Evolutionary conservation across 2,329 filamentous ascomycete species (phyloP), one percentile per base, ranked within the genome.

Genomic region (Pezicula radicicola): DNA sequence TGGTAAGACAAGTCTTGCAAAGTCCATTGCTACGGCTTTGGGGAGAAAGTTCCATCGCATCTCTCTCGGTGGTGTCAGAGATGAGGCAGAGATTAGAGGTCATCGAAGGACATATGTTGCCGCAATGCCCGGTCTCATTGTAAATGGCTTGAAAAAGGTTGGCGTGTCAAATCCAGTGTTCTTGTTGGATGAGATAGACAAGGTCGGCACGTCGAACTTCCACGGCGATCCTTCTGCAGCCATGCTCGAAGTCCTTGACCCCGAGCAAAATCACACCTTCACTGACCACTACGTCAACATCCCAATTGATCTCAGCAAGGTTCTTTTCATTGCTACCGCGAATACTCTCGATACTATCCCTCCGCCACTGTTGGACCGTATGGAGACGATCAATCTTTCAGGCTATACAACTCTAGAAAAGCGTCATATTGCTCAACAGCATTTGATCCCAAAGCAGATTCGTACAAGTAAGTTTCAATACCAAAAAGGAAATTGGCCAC

Each of bases 341-440:
- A 99, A 99, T 72, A 91, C 83, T 9, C 79, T 97, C 21, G 93
- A 97, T 64, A 97, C 92, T 0, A 99, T 99, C 49, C 92, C 94
- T 2, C 79, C 91, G n/a, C 92, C 94, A 16, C 76, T 99, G 3
- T 79, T 99, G 12, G 94, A 99, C 71, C 88, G 94, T 53, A 97
- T 99, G 93, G 94, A 99, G 73, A 96, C 87, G 6, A 96, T 99
- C 50, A 83, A 89, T 59, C 81, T 99, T 19, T 90, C 91, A 2
- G 94, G 94, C 60, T 99, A 99, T 75, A 99, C 94, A 0, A 97
- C 92, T 6, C 80, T 97, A 16, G 94, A 99, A 76, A 99, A 99
- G 76, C 84, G 91, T 52, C 91, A 97, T 68, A 99, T 99, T 66
- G 93, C 94, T 15, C 85, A 85, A 62, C 87, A 88, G 61, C 94